phyloP scores from a whole-genome alignment of 768 basidiomycete genomes.

The Kwoniella newhampshirensis region DNA sequence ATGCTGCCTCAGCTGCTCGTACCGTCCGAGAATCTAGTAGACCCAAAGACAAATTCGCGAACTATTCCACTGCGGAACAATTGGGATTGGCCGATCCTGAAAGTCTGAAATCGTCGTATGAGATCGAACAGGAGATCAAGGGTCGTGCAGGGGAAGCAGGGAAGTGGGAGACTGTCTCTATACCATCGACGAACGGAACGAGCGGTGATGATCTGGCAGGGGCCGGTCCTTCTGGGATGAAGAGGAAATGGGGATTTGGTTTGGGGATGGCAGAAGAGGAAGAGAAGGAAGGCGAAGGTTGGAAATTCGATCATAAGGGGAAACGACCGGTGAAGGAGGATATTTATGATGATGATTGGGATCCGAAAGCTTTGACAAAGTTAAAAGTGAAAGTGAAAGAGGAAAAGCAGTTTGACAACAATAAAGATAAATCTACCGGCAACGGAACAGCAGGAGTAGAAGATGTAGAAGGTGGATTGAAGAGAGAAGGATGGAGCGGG shows the following conservation, averaged over 20 bases:
- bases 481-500: conserved; percentile 15
- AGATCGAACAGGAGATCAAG: conserved; percentile 57
- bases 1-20: conserved; percentile 51
- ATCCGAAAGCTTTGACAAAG: conserved; percentile 70
- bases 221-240: background rate
- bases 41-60: conserved; percentile 58
- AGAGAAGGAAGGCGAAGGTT: conserved; percentile 34
- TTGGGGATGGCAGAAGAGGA: conserved; percentile 24
- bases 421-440: conserved; percentile 18
- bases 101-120: conserved; percentile 64
- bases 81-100: conserved; percentile 72
- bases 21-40: conserved; percentile 7
- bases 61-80: conserved; percentile 84
- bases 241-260: conserved; percentile 22
- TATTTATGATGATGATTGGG: conserved; percentile 74
- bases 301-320: conserved; percentile 64
- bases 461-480: conserved; percentile 19
- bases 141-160: conserved; percentile 20
- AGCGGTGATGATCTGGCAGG: background rate
- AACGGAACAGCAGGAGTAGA: background rate
- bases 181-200: background rate
- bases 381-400: conserved; percentile 58
- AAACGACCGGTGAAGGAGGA: conserved; percentile 62
- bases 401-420: conserved; percentile 24
- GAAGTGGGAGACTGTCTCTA: conserved; percentile 11